Evolutionary conservation across 345 rosid species (phyloP).

Genomic region (Capsella bursapastoris): DNA sequence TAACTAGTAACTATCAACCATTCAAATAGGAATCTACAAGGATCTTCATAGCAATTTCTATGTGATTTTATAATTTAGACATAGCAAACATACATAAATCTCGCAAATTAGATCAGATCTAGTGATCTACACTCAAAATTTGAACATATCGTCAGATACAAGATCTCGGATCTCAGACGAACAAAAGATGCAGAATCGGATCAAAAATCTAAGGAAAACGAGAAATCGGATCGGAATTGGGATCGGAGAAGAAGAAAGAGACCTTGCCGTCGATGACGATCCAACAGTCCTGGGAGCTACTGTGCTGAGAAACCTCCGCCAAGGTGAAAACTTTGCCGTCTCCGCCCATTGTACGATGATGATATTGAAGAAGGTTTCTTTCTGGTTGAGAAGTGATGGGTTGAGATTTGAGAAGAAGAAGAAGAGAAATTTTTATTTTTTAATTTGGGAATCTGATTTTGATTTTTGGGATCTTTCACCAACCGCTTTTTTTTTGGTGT

Average conservation of each 20-base stretch:
- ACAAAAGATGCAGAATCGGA: neutral
- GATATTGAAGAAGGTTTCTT: neutral
- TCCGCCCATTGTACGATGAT: constrained; percentile 52
- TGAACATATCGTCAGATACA: neutral
- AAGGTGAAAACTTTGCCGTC: constrained; percentile 65
- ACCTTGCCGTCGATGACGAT: constrained; percentile 92
- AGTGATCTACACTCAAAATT: neutral
- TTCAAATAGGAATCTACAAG: neutral
- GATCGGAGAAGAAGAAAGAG: too few species aligned
- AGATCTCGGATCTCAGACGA: neutral
- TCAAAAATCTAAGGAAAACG: neutral
- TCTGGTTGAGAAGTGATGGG: neutral
- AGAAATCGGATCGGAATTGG: neutral
- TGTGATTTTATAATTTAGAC: neutral
- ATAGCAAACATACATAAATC: neutral
- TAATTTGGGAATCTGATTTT: neutral
- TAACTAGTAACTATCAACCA: neutral
- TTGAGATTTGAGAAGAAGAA: neutral
- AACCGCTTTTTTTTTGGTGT: neutral
- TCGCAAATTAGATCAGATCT: constrained; percentile 22
- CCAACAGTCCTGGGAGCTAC: constrained; percentile 74
- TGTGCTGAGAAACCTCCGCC: constrained; percentile 79
- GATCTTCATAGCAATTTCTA: neutral
- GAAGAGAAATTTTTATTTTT: neutral
- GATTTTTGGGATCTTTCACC: neutral